Evolutionary conservation across 148 eudicot species (phyloP), one percentile per base, ranked within the genome.

Genomic region (Rhododendron molle): DNA sequence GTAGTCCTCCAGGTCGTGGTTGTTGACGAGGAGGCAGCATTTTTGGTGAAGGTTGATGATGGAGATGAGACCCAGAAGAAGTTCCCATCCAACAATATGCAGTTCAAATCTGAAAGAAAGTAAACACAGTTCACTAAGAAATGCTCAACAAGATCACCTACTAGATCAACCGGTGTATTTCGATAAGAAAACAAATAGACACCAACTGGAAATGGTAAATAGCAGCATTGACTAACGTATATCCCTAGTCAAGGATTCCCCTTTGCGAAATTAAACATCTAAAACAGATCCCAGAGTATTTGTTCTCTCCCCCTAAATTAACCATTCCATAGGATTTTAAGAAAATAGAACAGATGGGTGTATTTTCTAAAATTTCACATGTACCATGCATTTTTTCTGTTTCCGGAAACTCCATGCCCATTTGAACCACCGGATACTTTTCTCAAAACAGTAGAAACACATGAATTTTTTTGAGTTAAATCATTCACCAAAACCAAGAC

Each of bases 1-100:
- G 93, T 65, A 90, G 83, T 30, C 89, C 91, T 47, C 90, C 92
- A 23, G 92, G 49, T 40, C 90, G 85, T 72, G 92, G 90, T 82
- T 89, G 92, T 85, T 89, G 92, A 49, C 90, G 92, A 3, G 94
- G 92, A 38, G 94, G 94, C 40, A 90, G 89, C 92, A 92, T 90
- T 38, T 80, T 85, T 15, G 88, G 87, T 43, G 89, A 85, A 81
- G 85, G 46, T 50, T 89, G 92, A 81, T 84, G 90, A 76, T 89
- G 88, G 32, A 88, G 85, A 74, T 90, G 90, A 81, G 91, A 83
- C 47, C 91, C 90, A 84, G 91, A 89, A 71, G 92, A 90, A 38
- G 89, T 89, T 67, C 92, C 89, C 92, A 88, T 90, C 62, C 28
- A 80, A 72, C 26, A 56, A 50, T 46, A 20, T 12, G 40, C 85